Percentiles rank a stretch among this genome's conserved stretches.
Evolutionary conservation across 2,329 filamentous ascomycete genomes (phyloP).

Genomic region (Metarhizium guizhouense): DNA sequence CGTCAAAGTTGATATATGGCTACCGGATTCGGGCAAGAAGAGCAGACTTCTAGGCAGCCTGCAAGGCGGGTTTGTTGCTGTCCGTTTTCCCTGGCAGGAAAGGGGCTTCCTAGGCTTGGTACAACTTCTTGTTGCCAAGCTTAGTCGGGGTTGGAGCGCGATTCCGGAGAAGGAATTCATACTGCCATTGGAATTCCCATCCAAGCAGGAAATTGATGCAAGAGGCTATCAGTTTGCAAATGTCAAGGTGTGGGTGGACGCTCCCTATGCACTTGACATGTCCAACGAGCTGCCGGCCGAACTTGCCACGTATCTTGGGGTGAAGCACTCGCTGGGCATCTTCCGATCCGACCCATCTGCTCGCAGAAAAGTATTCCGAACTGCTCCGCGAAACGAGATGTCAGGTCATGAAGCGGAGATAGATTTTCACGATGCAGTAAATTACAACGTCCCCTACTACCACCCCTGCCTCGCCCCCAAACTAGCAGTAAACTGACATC

Average conservation of each 20-base stretch:
- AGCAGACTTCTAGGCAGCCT: slow-evolving; percentile 41
- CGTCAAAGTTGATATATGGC: slow-evolving; percentile 59
- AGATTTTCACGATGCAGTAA: slow-evolving; percentile 62
- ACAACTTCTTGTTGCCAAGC: slow-evolving; percentile 38
- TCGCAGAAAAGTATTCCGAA: slow-evolving; percentile 49
- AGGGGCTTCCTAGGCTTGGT: slow-evolving; percentile 38
- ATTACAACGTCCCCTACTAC: slow-evolving; percentile 16
- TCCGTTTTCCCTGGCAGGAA: slow-evolving; percentile 56
- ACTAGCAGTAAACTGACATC: no score
- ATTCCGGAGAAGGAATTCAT: slow-evolving; percentile 55
- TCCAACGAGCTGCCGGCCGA: slow-evolving; percentile 50
- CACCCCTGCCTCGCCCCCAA: neutral
- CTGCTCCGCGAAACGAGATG: slow-evolving; percentile 47
- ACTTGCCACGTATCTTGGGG: slow-evolving; percentile 56
- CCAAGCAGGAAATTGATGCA: slow-evolving; percentile 44
- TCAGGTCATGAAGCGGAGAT: slow-evolving; percentile 56
- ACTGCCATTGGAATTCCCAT: slow-evolving; percentile 56
- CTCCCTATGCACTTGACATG: slow-evolving; percentile 46
- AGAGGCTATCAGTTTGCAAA: slow-evolving; percentile 50
- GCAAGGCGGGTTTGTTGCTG: slow-evolving; percentile 50
- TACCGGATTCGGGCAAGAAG: slow-evolving; percentile 52
- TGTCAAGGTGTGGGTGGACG: slow-evolving; percentile 59
- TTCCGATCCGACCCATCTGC: slow-evolving; percentile 56
- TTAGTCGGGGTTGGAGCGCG: slow-evolving; percentile 38
- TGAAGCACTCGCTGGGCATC: slow-evolving; percentile 55